Percentiles rank a stretch among this genome's conserved stretches.
phyloP scores from a whole-genome alignment of 805 yeast genomes.

The Candida ortonii region DNA sequence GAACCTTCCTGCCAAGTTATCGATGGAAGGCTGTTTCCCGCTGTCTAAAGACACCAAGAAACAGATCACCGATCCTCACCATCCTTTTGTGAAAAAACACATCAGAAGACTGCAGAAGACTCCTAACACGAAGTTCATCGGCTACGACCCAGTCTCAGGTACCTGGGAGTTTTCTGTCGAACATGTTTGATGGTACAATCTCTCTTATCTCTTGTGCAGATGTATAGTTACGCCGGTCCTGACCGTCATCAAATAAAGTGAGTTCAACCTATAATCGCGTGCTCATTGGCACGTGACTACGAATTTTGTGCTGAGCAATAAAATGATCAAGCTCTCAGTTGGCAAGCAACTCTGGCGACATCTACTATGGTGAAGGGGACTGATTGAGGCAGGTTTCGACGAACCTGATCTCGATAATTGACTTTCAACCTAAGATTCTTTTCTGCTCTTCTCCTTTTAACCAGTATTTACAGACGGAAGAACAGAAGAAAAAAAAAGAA shows the following conservation, averaged over 20 bases:
- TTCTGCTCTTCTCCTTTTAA: too few relatives aligned
- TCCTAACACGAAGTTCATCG: conserved; percentile 60
- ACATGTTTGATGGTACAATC: conserved; percentile 32
- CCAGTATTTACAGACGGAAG: too few relatives aligned
- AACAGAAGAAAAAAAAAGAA: conserved; percentile 8
- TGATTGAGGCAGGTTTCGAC: too few relatives aligned
- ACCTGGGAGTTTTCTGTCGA: conserved; percentile 63
- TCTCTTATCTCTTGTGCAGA: neutral
- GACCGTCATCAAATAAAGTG: too few relatives aligned
- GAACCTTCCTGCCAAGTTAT: conserved; percentile 69
- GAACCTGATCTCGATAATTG: too few relatives aligned
- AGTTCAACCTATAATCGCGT: too few relatives aligned
- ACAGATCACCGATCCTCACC: conserved; percentile 75
- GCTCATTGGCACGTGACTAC: too few relatives aligned
- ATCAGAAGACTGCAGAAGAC: conserved; percentile 60
- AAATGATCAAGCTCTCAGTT: too few relatives aligned
- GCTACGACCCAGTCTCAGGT: conserved; percentile 76
- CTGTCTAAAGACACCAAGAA: conserved; percentile 65
- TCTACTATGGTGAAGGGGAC: too few relatives aligned
- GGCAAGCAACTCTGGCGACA: too few relatives aligned
- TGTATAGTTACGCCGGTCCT: neutral
- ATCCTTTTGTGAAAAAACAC: conserved; percentile 67
- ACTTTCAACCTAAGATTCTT: too few relatives aligned
- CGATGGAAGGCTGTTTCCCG: conserved; percentile 81
- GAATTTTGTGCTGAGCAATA: too few relatives aligned